These are phyloP conservation scores for Blastobotrys mokoenaii DNA, from an alignment of 805 yeast species.

Conservation along the genomic window DNA sequence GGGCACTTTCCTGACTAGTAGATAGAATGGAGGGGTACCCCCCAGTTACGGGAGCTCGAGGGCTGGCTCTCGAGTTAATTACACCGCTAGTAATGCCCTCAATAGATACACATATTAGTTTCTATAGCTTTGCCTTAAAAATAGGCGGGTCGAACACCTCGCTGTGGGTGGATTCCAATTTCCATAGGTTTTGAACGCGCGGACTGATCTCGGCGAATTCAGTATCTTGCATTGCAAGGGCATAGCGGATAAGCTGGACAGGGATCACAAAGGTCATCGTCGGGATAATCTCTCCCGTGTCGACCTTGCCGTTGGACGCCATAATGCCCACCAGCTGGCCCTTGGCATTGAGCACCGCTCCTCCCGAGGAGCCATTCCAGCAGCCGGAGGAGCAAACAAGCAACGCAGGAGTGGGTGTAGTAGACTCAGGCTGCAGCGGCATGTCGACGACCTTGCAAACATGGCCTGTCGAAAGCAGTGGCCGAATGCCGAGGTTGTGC, in stretches of 20 bases:
- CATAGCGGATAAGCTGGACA: conserved; percentile 17
- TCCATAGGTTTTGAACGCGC: conserved; percentile 1
- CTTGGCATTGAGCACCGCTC: conserved; percentile 22
- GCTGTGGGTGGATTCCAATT: conserved; percentile 3
- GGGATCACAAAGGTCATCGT: conserved; percentile 31
- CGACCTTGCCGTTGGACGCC: conserved; percentile 30
- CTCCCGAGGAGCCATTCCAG: conserved; percentile 35
- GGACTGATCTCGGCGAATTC: background rate
- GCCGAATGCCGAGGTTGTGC: conserved; percentile 15
- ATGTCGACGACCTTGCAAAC: conserved; percentile 15
- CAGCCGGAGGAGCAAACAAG: conserved; percentile 28
- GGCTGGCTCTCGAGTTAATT: too few relatives aligned
- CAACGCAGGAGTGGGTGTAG: conserved; percentile 14
- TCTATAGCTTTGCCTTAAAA: background rate
- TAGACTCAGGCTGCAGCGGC: conserved; percentile 9
- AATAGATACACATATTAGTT: too few relatives aligned
- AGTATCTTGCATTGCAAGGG: conserved; percentile 7
- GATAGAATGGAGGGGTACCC: too few relatives aligned
- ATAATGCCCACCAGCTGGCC: conserved; percentile 28
- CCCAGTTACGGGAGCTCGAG: too few relatives aligned
- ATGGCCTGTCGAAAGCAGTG: conserved; percentile 25
- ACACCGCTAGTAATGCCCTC: too few relatives aligned
- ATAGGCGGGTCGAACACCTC: background rate
- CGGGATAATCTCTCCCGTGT: conserved; percentile 28
- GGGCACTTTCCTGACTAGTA: too few relatives aligned